Evolutionary conservation across 345 rosid species (phyloP).

Genomic region (Aquilaria malaccensis): DNA sequence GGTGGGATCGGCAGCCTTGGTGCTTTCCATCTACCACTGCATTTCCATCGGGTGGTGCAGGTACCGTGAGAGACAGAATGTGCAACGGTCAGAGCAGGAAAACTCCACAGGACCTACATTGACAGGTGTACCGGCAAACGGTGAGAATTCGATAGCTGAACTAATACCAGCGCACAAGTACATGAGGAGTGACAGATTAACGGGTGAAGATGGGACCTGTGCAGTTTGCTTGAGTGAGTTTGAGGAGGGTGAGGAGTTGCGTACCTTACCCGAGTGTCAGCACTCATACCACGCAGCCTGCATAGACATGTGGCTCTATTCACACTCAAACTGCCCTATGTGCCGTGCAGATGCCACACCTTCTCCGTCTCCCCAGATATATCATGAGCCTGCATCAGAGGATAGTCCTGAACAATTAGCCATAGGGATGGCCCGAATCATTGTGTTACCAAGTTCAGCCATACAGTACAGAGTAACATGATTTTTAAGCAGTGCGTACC

Average conservation of each 20-base stretch:
- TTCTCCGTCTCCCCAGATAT: slow-evolving; percentile 6
- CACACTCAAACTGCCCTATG: slow-evolving; percentile 33
- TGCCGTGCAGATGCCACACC: slow-evolving; percentile 39
- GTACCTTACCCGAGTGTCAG: slow-evolving; percentile 30
- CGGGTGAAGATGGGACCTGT: slow-evolving; percentile 24
- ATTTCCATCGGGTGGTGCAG: slow-evolving; percentile 21
- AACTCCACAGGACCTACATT: neutral
- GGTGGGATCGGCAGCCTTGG: slow-evolving; percentile 25
- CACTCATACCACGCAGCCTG: slow-evolving; percentile 37
- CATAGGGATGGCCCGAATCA: no score
- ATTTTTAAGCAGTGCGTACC: no score
- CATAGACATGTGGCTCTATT: slow-evolving; percentile 39
- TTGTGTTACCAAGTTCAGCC: no score
- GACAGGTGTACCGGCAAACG: slow-evolving; percentile 8
- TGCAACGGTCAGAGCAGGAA: neutral
- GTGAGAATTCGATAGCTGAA: slow-evolving; percentile 24
- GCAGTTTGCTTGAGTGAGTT: slow-evolving; percentile 32
- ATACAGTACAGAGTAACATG: no score
- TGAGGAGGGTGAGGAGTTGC: slow-evolving; percentile 38
- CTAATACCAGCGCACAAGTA: slow-evolving; percentile 32
- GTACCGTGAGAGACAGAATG: neutral
- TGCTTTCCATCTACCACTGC: slow-evolving; percentile 38
- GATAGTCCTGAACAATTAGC: no score
- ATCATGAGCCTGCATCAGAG: neutral
- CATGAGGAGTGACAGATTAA: slow-evolving; percentile 18